Conservation (phyloP, 1,284 basidiomycete species). For the Termitomyces sp. region DNA sequence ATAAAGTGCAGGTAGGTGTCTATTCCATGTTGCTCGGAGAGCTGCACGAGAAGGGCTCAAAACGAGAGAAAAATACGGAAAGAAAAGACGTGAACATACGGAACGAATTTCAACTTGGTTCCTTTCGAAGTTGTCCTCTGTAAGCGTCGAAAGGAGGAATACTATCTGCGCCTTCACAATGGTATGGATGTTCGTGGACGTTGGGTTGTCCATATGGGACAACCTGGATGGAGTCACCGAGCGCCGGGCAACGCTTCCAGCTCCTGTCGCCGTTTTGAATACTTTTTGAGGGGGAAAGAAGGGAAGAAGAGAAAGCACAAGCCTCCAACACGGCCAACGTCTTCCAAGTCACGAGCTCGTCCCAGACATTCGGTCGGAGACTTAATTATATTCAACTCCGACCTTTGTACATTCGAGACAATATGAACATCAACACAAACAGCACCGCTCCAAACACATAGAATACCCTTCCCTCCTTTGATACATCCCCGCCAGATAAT, state of each 20-base stretch:
- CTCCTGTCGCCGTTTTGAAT: constrained; percentile 71
- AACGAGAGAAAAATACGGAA: constrained; percentile 15
- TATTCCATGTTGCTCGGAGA: constrained; percentile 90
- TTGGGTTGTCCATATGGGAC: constrained; percentile 65
- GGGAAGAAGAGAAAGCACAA: constrained; percentile 28
- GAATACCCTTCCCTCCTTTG: constrained; percentile 77
- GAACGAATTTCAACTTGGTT: constrained; percentile 89
- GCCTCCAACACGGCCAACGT: constrained; percentile 31
- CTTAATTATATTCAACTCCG: constrained; percentile 15
- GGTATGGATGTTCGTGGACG: constrained; percentile 55
- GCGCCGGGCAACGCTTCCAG: constrained; percentile 65
- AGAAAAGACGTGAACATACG: constrained; percentile 45
- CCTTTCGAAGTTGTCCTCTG: constrained; percentile 91
- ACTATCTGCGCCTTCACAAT: constrained; percentile 90
- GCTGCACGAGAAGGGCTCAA: constrained; percentile 41
- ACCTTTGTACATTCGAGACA: constrained; percentile 38
- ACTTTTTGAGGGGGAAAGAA: constrained; percentile 31
- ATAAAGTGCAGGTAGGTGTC: constrained; percentile 96
- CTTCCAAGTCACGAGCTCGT: constrained; percentile 10
- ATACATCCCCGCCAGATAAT: constrained; percentile 57
- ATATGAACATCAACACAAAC: constrained; percentile 28
- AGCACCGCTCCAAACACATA: constrained; percentile 67
- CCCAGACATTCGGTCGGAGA: constrained; percentile 16
- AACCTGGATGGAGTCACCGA: constrained; percentile 72
- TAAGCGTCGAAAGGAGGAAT: constrained; percentile 88